Evolutionary conservation across 495 filamentous ascomycete genomes (phyloP), one percentile per base, ranked within the genome.

Genomic region (Symbiotaphrina buchneri): DNA sequence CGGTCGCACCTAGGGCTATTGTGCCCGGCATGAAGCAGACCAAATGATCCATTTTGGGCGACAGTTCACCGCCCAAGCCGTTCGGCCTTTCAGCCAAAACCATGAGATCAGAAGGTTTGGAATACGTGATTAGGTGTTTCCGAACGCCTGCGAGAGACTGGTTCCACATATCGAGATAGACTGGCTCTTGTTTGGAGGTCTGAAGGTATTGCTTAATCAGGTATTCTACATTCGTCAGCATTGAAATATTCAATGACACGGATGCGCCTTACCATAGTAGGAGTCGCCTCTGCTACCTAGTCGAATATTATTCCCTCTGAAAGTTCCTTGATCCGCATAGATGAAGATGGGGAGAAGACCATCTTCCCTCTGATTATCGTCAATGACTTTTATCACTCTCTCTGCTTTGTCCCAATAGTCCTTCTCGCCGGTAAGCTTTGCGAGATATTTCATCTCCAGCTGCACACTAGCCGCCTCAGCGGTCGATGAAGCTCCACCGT

Each of bases 11-110:
- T 1, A 95, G 67, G 0, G 85, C 87, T 41, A 95, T 85, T 10
- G 84, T 92, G 20, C 87, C 90, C 0, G 87, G 84, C 64, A 94
- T 76, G 58, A 95, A 99, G 57, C 87, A 99, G 23, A 84, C 84
- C 5, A 95, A 59, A 47, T 99, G 87, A 44, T 95, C 87, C 90
- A 99, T 95, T 53, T 95, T 95, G 13, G 85, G 78, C 0, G 60
- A 65, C 5, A 93, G 43, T 0, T 46, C 28, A 1, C 58, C 52
- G 15, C 62, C 46, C 8, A 99, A 55, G 8, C 90, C 90, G 18
- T 54, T 51, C 0, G 80, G 85, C 13, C 80, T 69, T 47, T 99
- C 87, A 21, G 67, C 85, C 18, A 95, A 65, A 29, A 94, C 68
- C 20, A 84, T 85, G 39, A 93, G 67, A 32, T 71, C 63, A 2